Base-by-base conservation (phyloP, 2,329 filamentous ascomycete species). In the Apiospora koreana region DNA sequence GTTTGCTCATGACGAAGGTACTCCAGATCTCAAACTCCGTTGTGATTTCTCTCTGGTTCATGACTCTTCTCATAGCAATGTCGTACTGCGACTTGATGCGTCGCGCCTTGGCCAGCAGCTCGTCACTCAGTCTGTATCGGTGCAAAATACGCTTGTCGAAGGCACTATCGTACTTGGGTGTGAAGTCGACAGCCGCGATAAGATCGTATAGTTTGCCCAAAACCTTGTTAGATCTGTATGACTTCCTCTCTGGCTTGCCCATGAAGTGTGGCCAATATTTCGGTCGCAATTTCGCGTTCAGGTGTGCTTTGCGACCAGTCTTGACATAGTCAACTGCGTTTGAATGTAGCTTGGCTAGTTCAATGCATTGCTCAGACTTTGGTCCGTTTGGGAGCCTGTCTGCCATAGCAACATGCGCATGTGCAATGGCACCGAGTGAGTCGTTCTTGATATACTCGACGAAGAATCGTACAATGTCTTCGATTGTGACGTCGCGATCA, bases 11-110 rank as follows among this genome's bases (percentile, higher is more conserved):
- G 2, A 95, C 89, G 79, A 98, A 98, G 0, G 93, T 91, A 0
- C 94, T 92, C 90, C 92, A 98, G 14, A 97, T 88, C 80, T 99
- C 96, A 74, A 97, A 98, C 76, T 99, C 96, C 0, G 93, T 97
- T 23, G 84, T 82, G 69, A 98, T 92, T 58, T 92, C 92, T 74
- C 94, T 90, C 76, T 97, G 95, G 1, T 90, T 92, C 90, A 98
- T 95, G 69, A 98, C 86, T 0, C 94, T 89, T 16, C 88, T 89
- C 76, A 98, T 86, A 0, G 90, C 87, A 21, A 87, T 86, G 76
- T 99, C 96, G 74, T 98, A 98, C 41, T 91, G 84, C 0, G 76
- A 77, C 80, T 99, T 99, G 76, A 97, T 82, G 12, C 86, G 82
- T 7, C 85, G 84, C 0, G 92, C 93, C 65, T 85, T 84, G 4